Evolutionary conservation across 345 rosid genomes (phyloP), one percentile per base, ranked within the genome.

Genomic region (Gossypium sturtianum): DNA sequence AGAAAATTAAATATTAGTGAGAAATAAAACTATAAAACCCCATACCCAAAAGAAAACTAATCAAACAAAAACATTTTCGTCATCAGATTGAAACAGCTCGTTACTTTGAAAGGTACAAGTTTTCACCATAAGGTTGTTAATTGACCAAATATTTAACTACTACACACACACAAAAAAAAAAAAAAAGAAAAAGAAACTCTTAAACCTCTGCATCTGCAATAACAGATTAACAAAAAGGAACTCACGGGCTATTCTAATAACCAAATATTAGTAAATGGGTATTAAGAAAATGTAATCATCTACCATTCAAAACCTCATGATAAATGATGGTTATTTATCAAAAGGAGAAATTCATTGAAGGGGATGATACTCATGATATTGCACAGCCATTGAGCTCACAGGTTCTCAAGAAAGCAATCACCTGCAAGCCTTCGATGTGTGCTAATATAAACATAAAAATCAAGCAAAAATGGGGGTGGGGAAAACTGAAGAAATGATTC

Each of bases 391-490:
- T 92, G 96, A 92, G 96, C 91, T 86, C 86, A 59, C 80, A 83
- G 93, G 80, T 79, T 80, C 6, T 51, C 47, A 17, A 25, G 19
- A 57, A n/a, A 52, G 12, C 57, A 74, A 72, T 61, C 80, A 73
- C 82, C 90, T 80, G 85, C 86, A 87, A 93, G 85, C 94, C 98
- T 93, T 89, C 97, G 94, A 90, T 79, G 76, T 84, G 94, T 90
- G 96, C 93, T 80, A 74, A 19, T 56, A 20, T 22, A n/a, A 38
- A 38, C 65, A 56, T 29, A 49, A 27, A 49, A 44, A 66, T 44
- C 3, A 56, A 19, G 27, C 60, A 19, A 19, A 9, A 63, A 38
- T 7, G 22, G 29, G 29, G 34, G 34, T 4, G 12, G 0, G 17
- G 29, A 13, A 15, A 0, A 13, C 3, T 49, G 16, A 27, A 25